Percentiles rank a stretch among this genome's conserved stretches.
phyloP scores from a whole-genome alignment of 75 land plant genomes.

The Ceratopteris richardii region DNA sequence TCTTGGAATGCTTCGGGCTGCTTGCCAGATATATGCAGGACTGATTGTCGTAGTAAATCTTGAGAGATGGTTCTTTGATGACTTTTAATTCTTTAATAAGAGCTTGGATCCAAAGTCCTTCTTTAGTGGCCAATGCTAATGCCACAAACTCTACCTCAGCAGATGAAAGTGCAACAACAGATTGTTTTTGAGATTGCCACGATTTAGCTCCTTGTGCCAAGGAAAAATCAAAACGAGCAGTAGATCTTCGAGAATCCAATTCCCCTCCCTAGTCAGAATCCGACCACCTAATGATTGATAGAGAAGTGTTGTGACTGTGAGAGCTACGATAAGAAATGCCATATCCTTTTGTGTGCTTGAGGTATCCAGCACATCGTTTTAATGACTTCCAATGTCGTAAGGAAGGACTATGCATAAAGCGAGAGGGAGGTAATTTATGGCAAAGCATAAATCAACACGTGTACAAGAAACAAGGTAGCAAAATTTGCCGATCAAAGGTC shows the following conservation, averaged over 20 bases:
- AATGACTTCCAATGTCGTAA: background rate
- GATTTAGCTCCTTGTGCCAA: slow-evolving; percentile 1
- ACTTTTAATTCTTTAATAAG: slow-evolving; percentile 2
- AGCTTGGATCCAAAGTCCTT: slow-evolving; percentile 3
- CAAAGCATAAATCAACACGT: background rate
- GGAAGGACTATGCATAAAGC: background rate
- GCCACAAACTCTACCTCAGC: too few species aligned
- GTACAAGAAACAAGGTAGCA: too few species aligned
- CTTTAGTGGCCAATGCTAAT: slow-evolving; percentile 9
- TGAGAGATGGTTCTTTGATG: too few species aligned
- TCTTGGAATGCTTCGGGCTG: background rate
- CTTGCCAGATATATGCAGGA: background rate
- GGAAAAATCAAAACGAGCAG: slow-evolving; percentile 1
- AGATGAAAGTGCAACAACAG: too few species aligned
- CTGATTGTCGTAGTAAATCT: slow-evolving; percentile 10
- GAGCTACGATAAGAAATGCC: background rate
- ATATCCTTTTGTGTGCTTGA: background rate
- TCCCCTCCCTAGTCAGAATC: too few species aligned
- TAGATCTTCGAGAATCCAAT: slow-evolving; percentile 3
- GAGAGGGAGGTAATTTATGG: background rate
- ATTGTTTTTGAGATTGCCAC: too few species aligned
- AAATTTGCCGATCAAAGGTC: background rate
- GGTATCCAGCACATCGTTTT: background rate
- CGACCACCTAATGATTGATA: background rate
- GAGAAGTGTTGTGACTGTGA: background rate